These are phyloP conservation scores for Sporobolus alterniflorus DNA, from an alignment of 202 grass and related monocot genomes.

Conservation along the genomic window DNA sequence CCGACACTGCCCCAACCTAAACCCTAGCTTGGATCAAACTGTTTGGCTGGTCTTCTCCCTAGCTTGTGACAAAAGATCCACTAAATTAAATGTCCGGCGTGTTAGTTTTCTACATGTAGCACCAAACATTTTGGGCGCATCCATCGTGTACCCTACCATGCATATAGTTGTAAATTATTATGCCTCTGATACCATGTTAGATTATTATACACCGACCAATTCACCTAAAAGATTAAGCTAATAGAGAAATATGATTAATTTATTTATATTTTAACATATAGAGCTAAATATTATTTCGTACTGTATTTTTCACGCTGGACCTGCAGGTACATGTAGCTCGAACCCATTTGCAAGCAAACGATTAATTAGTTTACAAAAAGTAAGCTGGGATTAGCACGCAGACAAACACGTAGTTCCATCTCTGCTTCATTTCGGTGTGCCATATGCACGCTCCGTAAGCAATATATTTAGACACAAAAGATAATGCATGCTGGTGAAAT, in stretches of 20 bases:
- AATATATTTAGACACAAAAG: background rate
- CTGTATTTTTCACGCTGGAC: background rate
- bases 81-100: constrained; percentile 11
- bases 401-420: constrained; percentile 19
- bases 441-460: background rate
- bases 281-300: background rate
- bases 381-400: background rate
- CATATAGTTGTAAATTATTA: too few relatives aligned
- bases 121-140: constrained; percentile 26
- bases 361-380: constrained; percentile 1
- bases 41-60: background rate
- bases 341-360: background rate
- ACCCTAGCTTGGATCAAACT: background rate
- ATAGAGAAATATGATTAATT: too few relatives aligned
- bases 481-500: constrained; percentile 29
- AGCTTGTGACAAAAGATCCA: constrained; percentile 23
- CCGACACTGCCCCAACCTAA: background rate
- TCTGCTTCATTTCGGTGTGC: background rate
- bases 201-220: too few relatives aligned
- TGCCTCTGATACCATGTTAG: too few relatives aligned
- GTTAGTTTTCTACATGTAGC: constrained; percentile 1
- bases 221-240: too few relatives aligned
- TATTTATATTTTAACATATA: too few relatives aligned
- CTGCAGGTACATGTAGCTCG: background rate
- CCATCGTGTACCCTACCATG: background rate